Base-by-base conservation (phyloP, 78 protist species). In the Cavenderia fasciculata region DNA sequence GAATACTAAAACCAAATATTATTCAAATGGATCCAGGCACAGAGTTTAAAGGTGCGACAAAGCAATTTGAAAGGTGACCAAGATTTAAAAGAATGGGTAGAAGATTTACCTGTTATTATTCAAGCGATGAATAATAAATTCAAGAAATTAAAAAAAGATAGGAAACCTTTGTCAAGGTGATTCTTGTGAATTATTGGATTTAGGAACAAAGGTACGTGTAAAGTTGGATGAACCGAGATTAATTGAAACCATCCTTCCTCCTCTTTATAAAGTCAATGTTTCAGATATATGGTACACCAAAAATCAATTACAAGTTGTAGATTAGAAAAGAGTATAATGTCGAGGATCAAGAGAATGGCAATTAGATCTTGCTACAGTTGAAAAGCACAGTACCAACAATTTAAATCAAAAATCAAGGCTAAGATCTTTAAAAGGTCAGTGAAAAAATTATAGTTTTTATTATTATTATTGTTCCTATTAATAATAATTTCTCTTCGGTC, bases 11-110 rank as follows among this genome's bases (percentile, higher is more conserved):
- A 25, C 65, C 65, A 8, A 14, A 21, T 27, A 8, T 19, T 8
- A 59, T 59, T 27, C 65, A 59, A 25, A 59, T 25, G 65, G 65
- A 59, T 25, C 65, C 65, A 59, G 65, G 65, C 7, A 8, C 40
- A 27, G 65, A 59, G 65, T 59, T 59, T 59, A 25, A 59, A 25
- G 65, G 65, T 8, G 65, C 8, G 16, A 59, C 65, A 8, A 59
- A 59, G 16, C 8, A 59, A 59, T 59, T 49, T 49, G 54, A 49
- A 12, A 18, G 54, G 54, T 49, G 54, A 49, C 27, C 12, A 12
- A 14, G 14, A 14, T 49, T n/a, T n/a, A n/a, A 62, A 62, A 36
- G 49, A 62, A 10, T 62, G 70, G 70, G 38, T 62, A 29, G 12
- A 10, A 11, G 70, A 62, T 11, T 62, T 62, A 36, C 70, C 70